These are phyloP conservation scores for Hemileccinum rubropunctum DNA, from an alignment of 768 basidiomycete genomes.

Conservation along the genomic window DNA sequence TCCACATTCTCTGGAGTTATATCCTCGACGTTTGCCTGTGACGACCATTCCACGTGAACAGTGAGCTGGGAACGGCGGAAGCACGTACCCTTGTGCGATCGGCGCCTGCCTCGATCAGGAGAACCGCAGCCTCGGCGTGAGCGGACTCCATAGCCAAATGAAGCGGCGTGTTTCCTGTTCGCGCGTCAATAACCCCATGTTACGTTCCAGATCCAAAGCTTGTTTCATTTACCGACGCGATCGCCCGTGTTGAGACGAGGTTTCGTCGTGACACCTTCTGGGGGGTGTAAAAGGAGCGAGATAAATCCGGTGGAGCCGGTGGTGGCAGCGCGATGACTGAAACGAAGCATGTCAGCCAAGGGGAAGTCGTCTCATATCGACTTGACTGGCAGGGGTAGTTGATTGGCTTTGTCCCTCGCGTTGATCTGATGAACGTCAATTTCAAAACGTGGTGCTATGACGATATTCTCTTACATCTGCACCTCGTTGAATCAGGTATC, in stretches of 20 bases:
- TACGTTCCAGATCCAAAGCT: neutral
- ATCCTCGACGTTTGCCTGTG: slow-evolving; percentile 77
- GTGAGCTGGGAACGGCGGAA: neutral
- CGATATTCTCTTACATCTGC: slow-evolving; percentile 72
- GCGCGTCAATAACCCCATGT: slow-evolving; percentile 4
- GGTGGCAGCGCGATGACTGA: slow-evolving; percentile 92
- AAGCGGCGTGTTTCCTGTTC: slow-evolving; percentile 86
- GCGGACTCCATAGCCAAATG: slow-evolving; percentile 98
- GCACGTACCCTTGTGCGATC: slow-evolving; percentile 80
- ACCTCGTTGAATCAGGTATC: slow-evolving; percentile 78
- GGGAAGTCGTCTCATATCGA: neutral
- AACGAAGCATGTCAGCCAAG: slow-evolving; percentile 7
- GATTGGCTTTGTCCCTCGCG: slow-evolving; percentile 89
- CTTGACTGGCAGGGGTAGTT: slow-evolving; percentile 72
- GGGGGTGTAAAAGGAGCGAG: slow-evolving; percentile 78
- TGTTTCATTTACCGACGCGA: slow-evolving; percentile 55
- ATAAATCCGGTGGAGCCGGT: slow-evolving; percentile 93
- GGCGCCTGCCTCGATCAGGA: slow-evolving; percentile 93
- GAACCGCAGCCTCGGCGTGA: slow-evolving; percentile 85
- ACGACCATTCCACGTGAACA: slow-evolving; percentile 1
- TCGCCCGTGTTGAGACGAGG: slow-evolving; percentile 84
- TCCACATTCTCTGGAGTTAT: slow-evolving; percentile 85
- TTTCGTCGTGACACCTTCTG: slow-evolving; percentile 62
- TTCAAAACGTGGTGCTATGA: slow-evolving; percentile 29
- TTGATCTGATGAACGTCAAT: slow-evolving; percentile 68